phyloP scores from a whole-genome alignment of 805 yeast species.

The Ogataea chonburiensis region DNA sequence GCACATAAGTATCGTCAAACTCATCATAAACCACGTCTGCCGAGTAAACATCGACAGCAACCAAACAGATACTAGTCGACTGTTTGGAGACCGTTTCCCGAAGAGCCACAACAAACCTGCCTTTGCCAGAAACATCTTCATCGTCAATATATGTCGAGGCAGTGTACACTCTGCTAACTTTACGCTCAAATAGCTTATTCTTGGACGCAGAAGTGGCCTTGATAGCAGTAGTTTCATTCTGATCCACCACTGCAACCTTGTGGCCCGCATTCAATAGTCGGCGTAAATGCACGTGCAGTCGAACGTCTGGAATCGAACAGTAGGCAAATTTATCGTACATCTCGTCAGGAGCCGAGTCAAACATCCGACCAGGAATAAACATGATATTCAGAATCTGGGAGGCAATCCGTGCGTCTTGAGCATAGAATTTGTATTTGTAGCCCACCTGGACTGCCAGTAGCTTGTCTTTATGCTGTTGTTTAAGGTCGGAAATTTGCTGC shows the following conservation, averaged over 20 bases:
- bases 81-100: constrained; percentile 28
- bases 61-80: constrained; percentile 39
- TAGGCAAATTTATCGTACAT: constrained; percentile 66
- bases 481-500: constrained; percentile 69
- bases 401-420: constrained; percentile 76
- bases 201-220: constrained; percentile 54
- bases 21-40: constrained; percentile 76
- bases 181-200: constrained; percentile 61
- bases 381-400: constrained; percentile 66
- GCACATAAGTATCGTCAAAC: constrained; percentile 57
- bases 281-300: constrained; percentile 74
- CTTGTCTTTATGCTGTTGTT: constrained; percentile 59
- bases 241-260: constrained; percentile 86
- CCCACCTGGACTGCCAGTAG: constrained; percentile 85
- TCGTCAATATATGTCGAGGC: constrained; percentile 76
- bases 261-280: constrained; percentile 67
- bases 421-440: constrained; percentile 84
- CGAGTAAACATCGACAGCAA: constrained; percentile 67
- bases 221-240: constrained; percentile 75
- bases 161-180: constrained; percentile 71
- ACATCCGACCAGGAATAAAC: constrained; percentile 67
- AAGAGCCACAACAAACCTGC: constrained; percentile 49
- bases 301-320: constrained; percentile 78
- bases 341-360: constrained; percentile 38
- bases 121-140: constrained; percentile 21